A percentile compares a stretch with the other conserved stretches of the same genome.
These are phyloP conservation scores for Arabis alpina DNA, from an alignment of 345 rosid species.

Conservation along the genomic window DNA sequence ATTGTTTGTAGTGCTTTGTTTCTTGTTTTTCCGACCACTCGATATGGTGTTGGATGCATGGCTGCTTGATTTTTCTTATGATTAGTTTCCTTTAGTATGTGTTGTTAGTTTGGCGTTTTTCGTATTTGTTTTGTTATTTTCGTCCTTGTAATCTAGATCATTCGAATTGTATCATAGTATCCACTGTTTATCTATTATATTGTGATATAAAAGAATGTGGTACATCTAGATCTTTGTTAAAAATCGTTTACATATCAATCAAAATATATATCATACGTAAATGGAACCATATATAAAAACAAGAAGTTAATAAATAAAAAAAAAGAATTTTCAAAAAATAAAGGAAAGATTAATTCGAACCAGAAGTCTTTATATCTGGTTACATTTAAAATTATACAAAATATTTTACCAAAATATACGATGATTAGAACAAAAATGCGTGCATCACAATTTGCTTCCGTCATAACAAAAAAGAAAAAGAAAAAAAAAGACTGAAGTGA, in stretches of 20 bases:
- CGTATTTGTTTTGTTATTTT: neutral
- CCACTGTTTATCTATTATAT: neutral
- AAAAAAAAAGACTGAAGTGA: too few species aligned
- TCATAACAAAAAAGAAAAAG: too few species aligned
- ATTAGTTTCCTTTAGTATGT: neutral
- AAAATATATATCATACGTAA: neutral
- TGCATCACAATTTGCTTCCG: too few species aligned
- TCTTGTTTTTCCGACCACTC: conserved; percentile 67
- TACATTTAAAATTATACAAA: too few species aligned
- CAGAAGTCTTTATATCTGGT: too few species aligned
- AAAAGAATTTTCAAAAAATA: too few species aligned
- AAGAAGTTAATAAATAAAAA: neutral
- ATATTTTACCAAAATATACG: too few species aligned
- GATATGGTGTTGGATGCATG: conserved; percentile 78
- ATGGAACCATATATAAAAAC: neutral
- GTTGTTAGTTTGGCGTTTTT: neutral
- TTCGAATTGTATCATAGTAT: neutral
- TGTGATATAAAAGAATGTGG: neutral
- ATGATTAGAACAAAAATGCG: too few species aligned
- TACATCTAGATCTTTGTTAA: neutral
- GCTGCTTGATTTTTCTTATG: conserved; percentile 39
- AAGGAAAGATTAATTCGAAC: too few species aligned
- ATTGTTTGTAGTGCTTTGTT: conserved; percentile 71
- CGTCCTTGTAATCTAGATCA: neutral
- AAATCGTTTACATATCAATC: neutral